Evolutionary conservation across 345 rosid genomes (phyloP), one percentile per base, ranked within the genome.

Genomic region (Euphorbia tirucalli): DNA sequence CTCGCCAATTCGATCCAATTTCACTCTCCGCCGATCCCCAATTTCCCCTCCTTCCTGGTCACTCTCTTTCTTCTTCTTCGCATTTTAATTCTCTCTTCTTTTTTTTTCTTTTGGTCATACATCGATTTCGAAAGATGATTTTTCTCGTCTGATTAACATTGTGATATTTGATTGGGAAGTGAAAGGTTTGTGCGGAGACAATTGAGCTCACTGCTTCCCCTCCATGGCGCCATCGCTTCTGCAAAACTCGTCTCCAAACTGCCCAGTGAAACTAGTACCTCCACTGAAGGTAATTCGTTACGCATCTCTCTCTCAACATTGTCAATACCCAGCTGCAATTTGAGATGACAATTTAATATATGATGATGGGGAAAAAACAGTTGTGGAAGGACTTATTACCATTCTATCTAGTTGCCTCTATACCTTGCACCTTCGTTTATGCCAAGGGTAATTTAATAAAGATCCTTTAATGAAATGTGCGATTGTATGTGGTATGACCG

Each of bases 231-330:
- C 1, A 71, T 85, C 69, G 93, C 97, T 22, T 87, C 89, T 0
- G 88, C 97, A 72, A 79, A 87, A 52, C 93, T 88, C 18, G 97
- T 88, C 70, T 92, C 97, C 54, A 88, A 84, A 74, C 87, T 90
- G 15, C 87, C 92, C 4, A 69, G 79, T 49, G 88, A 86, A 61
- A 79, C 70, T 27, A 71, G 68, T 49, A 15, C 77, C 22, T 83
- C 83, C 46, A 55, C 67, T 41, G 84, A 88, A 83, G 96, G 93
- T 92, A 31, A 43, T 16, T 27, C 50, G 37, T 44, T 60, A 5
- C 16, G 3, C 8, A 27, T 43, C 16, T 13, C 4, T 22, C 28
- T 30, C 32, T 72, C 21, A 31, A 2, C 14, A 37, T 25, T 48
- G 57, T 2, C 49, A 28, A 21, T 27, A n/a, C 16, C 18, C 19